Evolutionary conservation across 2,329 filamentous ascomycete species (phyloP).

Genomic region (Leptographium wingfieldii): DNA sequence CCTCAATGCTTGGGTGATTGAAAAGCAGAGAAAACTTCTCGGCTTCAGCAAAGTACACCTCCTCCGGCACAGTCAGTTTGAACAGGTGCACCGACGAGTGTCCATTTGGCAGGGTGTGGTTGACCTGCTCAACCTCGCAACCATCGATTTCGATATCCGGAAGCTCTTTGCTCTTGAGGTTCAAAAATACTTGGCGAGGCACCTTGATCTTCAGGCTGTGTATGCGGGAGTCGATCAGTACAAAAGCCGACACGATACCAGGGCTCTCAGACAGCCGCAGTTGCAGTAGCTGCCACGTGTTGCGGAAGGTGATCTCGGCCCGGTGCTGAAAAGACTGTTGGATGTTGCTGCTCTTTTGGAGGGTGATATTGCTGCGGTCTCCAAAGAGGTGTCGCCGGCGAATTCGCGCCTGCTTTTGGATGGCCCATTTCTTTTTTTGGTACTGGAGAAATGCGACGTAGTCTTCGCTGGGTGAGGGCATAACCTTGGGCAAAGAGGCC

Average conservation of each 20-base stretch:
- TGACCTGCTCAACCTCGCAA: constrained; percentile 86
- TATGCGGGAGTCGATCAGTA: constrained; percentile 86
- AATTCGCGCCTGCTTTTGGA: constrained; percentile 80
- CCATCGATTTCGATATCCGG: constrained; percentile 79
- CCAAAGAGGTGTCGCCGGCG: constrained; percentile 86
- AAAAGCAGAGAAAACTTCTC: constrained; percentile 75
- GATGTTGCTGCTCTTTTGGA: constrained; percentile 43
- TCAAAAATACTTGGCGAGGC: constrained; percentile 79
- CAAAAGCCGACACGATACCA: constrained; percentile 76
- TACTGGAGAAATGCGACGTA: constrained; percentile 83
- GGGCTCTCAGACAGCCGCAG: constrained; percentile 70
- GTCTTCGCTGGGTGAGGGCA: constrained; percentile 76
- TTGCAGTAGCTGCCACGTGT: constrained; percentile 90
- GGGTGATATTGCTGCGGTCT: constrained; percentile 51
- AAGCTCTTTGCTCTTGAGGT: constrained; percentile 74
- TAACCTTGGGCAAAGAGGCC: constrained; percentile 64
- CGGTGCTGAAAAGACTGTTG: constrained; percentile 76
- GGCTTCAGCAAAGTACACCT: constrained; percentile 71
- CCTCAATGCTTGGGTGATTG: constrained; percentile 88
- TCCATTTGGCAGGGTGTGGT: constrained; percentile 84
- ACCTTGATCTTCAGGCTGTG: constrained; percentile 82
- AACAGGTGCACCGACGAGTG: constrained; percentile 91
- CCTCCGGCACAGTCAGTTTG: constrained; percentile 81
- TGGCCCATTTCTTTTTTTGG: constrained; percentile 98
- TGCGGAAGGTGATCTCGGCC: constrained; percentile 78